Percentiles rank a stretch among this genome's conserved stretches.
Conservation (phyloP, 352 stramenopile genomes). For the Pythium phragmitis region DNA sequence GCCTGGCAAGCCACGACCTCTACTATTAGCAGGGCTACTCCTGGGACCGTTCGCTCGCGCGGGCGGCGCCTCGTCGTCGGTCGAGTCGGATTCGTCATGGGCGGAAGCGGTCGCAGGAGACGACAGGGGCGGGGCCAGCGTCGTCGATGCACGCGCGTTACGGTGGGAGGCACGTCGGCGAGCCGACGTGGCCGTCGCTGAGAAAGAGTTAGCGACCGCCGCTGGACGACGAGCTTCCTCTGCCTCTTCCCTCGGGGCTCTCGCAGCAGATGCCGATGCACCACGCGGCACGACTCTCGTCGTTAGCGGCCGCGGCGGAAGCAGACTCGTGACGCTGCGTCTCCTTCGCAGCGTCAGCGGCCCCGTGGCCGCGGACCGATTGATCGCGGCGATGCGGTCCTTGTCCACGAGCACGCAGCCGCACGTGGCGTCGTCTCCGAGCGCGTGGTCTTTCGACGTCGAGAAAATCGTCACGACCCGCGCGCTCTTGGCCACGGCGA, state of each 20-base stretch:
- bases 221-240: not conserved
- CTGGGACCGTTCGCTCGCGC: not conserved
- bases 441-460: conserved; percentile 69
- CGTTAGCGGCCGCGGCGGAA: not conserved
- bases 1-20: not conserved
- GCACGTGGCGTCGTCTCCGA: conserved; percentile 57
- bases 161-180: not conserved
- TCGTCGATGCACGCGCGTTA: too few species aligned
- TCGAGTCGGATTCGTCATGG: conserved; percentile 34
- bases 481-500: conserved; percentile 50
- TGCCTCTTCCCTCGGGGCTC: not conserved
- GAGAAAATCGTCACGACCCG: conserved; percentile 72
- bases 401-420: conserved; percentile 67
- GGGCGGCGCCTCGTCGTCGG: conserved; percentile 28
- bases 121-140: not conserved
- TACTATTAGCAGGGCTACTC: not conserved
- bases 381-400: conserved; percentile 58
- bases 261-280: not conserved
- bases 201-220: too few species aligned
- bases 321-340: conserved; percentile 29
- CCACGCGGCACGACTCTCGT: not conserved
- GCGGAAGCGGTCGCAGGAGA: not conserved
- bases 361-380: conserved; percentile 32
- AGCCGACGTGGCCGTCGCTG: not conserved
- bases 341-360: conserved; percentile 32